Evolutionary conservation across 495 filamentous ascomycete genomes (phyloP), one percentile per base, ranked within the genome.

Genomic region (Aspergillus hancockii): DNA sequence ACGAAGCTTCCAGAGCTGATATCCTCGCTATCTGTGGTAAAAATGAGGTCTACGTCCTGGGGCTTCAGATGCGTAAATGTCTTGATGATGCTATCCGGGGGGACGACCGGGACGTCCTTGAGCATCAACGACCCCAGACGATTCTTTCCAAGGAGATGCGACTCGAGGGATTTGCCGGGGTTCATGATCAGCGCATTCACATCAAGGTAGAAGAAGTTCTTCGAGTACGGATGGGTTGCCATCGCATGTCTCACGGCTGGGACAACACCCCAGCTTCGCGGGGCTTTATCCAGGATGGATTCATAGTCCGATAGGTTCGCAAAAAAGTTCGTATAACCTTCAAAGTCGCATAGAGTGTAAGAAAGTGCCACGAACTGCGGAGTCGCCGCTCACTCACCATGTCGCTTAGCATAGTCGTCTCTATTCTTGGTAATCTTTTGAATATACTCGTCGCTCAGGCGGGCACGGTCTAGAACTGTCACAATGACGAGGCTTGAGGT

Each of bases 11-110:
- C 84, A 16, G 85, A 79, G 54, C 81, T 83, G 45, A 99, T 64
- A n/a, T 92, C 92, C 16, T 90, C 88, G 19, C 79, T 81, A 64
- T 99, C 93, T 71, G 96, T 92, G 12, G 90, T 90, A 18, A 96
- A 60, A 19, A 98, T 85, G 12, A 98, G 75, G 57, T 97, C 92
- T 31, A 97, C 83, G 40, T 91, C 81, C 32, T 90, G 81, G 41
- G 86, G 84, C 49, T 83, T 84, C 4, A 95, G 81, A 71, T 96
- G 89, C 4, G 83, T 73, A 66, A 96, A 97, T 1, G 95, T 99
- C 78, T 89, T 93, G 75, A 99, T 98, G 56, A 99, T 90, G 76
- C 90, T 94, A 65, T 96, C 91, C 0, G 95, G 93, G 10, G 92
- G 95, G 1, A 99, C 95, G 23, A 99, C 84, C 5, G 95, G 86